phyloP scores from a whole-genome alignment of 352 stramenopile genomes.

The Globisporangium barbulae region DNA sequence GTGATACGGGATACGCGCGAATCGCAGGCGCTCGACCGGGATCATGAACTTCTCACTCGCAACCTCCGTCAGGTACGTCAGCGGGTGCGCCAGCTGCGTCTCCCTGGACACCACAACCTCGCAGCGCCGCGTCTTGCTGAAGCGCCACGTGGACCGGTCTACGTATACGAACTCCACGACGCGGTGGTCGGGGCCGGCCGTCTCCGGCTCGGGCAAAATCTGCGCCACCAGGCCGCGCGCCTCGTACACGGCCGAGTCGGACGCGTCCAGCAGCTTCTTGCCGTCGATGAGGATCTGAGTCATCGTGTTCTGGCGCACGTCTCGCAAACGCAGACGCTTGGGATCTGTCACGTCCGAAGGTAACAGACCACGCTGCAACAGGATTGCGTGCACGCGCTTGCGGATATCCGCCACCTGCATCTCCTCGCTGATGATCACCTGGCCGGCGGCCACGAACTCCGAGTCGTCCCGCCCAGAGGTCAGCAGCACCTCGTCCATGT shows the following conservation, averaged over 20 bases:
- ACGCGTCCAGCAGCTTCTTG: slow-evolving; percentile 58
- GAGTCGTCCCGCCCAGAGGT: slow-evolving; percentile 46
- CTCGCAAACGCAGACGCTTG: slow-evolving; percentile 55
- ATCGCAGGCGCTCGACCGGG: slow-evolving; percentile 42
- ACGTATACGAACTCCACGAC: slow-evolving; percentile 70
- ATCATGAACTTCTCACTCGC: slow-evolving; percentile 44
- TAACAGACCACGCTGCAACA: slow-evolving; percentile 42
- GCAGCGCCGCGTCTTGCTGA: slow-evolving; percentile 47
- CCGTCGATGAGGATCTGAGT: slow-evolving; percentile 64
- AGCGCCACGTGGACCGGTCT: slow-evolving; percentile 60
- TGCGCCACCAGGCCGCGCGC: slow-evolving; percentile 68
- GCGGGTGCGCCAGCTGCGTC: slow-evolving; percentile 24
- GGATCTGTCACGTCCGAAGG: slow-evolving; percentile 21
- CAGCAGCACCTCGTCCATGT: slow-evolving; percentile 62
- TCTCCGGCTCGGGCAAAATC: slow-evolving; percentile 57
- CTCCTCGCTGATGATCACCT: slow-evolving; percentile 73
- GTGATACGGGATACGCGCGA: slow-evolving; percentile 60
- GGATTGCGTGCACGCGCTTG: slow-evolving; percentile 34
- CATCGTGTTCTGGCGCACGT: slow-evolving; percentile 65
- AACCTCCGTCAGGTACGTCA: slow-evolving; percentile 38
- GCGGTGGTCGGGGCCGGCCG: slow-evolving; percentile 38
- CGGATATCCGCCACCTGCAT: slow-evolving; percentile 75
- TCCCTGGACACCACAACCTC: slow-evolving; percentile 51
- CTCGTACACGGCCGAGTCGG: slow-evolving; percentile 74
- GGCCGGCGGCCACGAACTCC: slow-evolving; percentile 49